Evolutionary conservation across 345 rosid species (phyloP), one percentile per base, ranked within the genome.

Genomic region (Eucalyptus rudis): DNA sequence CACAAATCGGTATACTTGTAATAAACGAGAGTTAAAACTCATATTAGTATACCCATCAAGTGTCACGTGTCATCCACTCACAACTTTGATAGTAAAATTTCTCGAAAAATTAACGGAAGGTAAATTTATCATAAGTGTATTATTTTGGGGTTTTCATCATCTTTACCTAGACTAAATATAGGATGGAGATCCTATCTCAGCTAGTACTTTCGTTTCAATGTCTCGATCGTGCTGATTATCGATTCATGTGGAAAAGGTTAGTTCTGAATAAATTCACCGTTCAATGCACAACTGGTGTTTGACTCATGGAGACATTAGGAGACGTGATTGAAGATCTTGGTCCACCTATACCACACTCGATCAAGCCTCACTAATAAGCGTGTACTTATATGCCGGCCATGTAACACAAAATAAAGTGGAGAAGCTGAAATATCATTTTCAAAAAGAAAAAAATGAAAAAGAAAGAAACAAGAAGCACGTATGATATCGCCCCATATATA

Each of bases 11-110:
- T 51, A 17, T 17, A 51, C 9, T 51, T 51, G 22, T 17, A 51
- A 54, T 4, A 51, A 51, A 51, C 8, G 22, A 17, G 22, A 17
- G 9, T 51, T 17, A 51, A 51, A 51, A 51, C 56, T 17, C 22
- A 51, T 3, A 51, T 51, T 7, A 17, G 0, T 51, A 17, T 17
- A 51, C 0, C 2, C 0, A 51, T 51, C 8, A 51, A 51, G 0
- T 17, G 9, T 51, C 4, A 16, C 0, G 0, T 51, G 20, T 51
- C 9, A 17, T 17, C 22, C 20, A 51, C 9, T 51, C 9, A 51
- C 0, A 51, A 51, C 0, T 51, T 17, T 17, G 22, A 51, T 51
- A 17, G 4, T 51, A 51, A 51, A 51, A 2, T 2, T 51, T 51
- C 8, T 16, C 1, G 20, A 51, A 51, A 51, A 51, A 6, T 3